Percentiles rank a stretch among this genome's conserved stretches.
Evolutionary conservation across 2,329 filamentous ascomycete species (phyloP).

Genomic region (Colletotrichum karsti): DNA sequence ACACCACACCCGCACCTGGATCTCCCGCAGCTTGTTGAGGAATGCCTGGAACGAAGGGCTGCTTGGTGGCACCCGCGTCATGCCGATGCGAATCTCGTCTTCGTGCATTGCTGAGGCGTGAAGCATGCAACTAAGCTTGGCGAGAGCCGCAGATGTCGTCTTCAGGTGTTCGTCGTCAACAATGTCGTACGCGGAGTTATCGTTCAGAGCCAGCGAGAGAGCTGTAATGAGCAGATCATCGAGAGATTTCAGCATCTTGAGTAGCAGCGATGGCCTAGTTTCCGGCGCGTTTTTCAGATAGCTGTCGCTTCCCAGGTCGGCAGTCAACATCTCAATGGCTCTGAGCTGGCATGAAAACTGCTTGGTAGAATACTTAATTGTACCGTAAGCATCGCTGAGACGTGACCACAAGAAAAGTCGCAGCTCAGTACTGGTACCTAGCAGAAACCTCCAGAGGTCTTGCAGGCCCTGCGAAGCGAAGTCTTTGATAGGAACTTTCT

Average conservation of each 20-base stretch:
- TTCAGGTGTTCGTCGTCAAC: conserved; percentile 82
- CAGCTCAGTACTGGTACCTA: conserved; percentile 82
- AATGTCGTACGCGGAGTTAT: conserved; percentile 79
- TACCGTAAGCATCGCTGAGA: conserved; percentile 87
- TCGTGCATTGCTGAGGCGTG: conserved; percentile 85
- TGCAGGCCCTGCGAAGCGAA: conserved; percentile 66
- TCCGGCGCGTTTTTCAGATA: conserved; percentile 66
- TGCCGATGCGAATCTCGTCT: conserved; percentile 84
- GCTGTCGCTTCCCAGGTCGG: conserved; percentile 69
- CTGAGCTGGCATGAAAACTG: conserved; percentile 87
- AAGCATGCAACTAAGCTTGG: conserved; percentile 76
- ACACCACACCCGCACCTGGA: conserved; percentile 89
- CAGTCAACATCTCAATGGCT: conserved; percentile 84
- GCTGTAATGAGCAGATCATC: conserved; percentile 80
- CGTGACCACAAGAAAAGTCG: conserved; percentile 90
- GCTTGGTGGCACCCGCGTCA: conserved; percentile 67
- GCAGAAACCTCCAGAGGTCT: conserved; percentile 87
- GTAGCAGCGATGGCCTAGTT: conserved; percentile 73
- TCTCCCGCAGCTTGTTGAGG: conserved; percentile 80
- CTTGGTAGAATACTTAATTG: conserved; percentile 87
- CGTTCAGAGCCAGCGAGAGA: conserved; percentile 73
- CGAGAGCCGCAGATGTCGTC: conserved; percentile 76
- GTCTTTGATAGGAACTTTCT: conserved; percentile 54
- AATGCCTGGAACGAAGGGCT: conserved; percentile 65
- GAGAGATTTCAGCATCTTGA: conserved; percentile 81